A percentile compares a stretch with the other conserved stretches of the same genome.
Evolutionary conservation across 2,329 filamentous ascomycete genomes (phyloP).

Genomic region (Nemania sp.): DNA sequence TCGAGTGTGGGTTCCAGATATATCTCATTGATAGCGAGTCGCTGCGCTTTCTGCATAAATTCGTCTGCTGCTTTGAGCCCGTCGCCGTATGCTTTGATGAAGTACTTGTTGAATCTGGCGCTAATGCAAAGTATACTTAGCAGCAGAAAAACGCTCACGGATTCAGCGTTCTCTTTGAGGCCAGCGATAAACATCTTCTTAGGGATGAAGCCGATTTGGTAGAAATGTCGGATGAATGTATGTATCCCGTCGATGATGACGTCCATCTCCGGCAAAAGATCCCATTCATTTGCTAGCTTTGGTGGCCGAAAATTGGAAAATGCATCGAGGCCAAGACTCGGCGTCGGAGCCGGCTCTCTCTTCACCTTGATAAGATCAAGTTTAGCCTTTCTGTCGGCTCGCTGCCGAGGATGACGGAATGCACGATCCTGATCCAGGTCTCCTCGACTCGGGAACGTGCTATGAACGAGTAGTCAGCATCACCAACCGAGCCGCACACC

Average conservation of each 20-base stretch:
- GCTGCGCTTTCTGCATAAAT: constrained; percentile 56
- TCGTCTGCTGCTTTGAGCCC: constrained; percentile 55
- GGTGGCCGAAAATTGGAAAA: constrained; percentile 40
- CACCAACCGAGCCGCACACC: not conserved
- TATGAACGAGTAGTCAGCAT: constrained; percentile 32
- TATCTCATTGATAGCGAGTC: constrained; percentile 52
- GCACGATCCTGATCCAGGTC: constrained; percentile 58
- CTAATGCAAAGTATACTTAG: constrained; percentile 60
- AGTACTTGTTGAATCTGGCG: constrained; percentile 54
- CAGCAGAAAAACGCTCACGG: constrained; percentile 58
- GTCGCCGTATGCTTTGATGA: constrained; percentile 53
- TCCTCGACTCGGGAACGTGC: constrained; percentile 56
- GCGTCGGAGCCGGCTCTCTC: constrained; percentile 32
- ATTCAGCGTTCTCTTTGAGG: constrained; percentile 50
- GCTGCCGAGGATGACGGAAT: constrained; percentile 58
- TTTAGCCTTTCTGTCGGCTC: constrained; percentile 50
- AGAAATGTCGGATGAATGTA: constrained; percentile 58
- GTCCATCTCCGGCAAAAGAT: constrained; percentile 51
- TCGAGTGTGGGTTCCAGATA: constrained; percentile 58
- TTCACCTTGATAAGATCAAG: constrained; percentile 33
- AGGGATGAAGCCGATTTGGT: constrained; percentile 62
- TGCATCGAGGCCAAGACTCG: constrained; percentile 28
- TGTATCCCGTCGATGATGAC: constrained; percentile 57
- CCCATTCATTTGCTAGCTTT: constrained; percentile 51
- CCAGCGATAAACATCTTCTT: constrained; percentile 54